Percentiles rank a stretch among this genome's conserved stretches.
phyloP scores from a whole-genome alignment of 2,329 filamentous ascomycete species.

The Aspergillus pseudonomiae region DNA sequence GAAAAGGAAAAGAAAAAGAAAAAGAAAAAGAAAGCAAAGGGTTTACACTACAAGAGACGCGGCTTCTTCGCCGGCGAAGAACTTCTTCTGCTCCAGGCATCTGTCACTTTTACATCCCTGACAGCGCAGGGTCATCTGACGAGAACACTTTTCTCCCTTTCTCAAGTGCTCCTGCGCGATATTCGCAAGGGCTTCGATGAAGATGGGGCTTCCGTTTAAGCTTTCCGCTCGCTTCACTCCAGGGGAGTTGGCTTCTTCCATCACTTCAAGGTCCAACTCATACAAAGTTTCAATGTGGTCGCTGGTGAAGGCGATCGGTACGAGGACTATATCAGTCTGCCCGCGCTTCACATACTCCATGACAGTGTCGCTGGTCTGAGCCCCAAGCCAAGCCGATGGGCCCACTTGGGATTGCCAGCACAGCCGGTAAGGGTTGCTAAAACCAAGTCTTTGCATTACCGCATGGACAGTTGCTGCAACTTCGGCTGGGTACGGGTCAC shows the following conservation, averaged over 20 bases:
- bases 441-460: slow-evolving; percentile 88
- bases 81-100: slow-evolving; percentile 73
- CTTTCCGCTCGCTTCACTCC: slow-evolving; percentile 91
- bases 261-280: slow-evolving; percentile 92
- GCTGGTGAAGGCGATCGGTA: slow-evolving; percentile 97
- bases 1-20: neutral
- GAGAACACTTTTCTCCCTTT: slow-evolving; percentile 70
- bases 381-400: slow-evolving; percentile 90
- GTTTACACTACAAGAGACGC: slow-evolving; percentile 37
- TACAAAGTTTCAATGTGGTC: slow-evolving; percentile 98
- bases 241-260: slow-evolving; percentile 74
- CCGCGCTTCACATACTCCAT: slow-evolving; percentile 87
- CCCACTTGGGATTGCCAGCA: slow-evolving; percentile 99
- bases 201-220: slow-evolving; percentile 85
- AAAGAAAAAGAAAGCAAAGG: neutral
- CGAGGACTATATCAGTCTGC: slow-evolving; percentile 85
- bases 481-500: slow-evolving; percentile 93
- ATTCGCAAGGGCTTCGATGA: slow-evolving; percentile 87
- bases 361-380: slow-evolving; percentile 87
- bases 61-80: slow-evolving; percentile 56
- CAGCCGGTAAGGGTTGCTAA: slow-evolving; percentile 87
- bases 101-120: slow-evolving; percentile 90
- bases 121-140: slow-evolving; percentile 87
- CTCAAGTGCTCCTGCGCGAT: slow-evolving; percentile 80
- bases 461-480: slow-evolving; percentile 95